Conservation (phyloP, 768 basidiomycete genomes). For the Rhizopogon sp. region DNA sequence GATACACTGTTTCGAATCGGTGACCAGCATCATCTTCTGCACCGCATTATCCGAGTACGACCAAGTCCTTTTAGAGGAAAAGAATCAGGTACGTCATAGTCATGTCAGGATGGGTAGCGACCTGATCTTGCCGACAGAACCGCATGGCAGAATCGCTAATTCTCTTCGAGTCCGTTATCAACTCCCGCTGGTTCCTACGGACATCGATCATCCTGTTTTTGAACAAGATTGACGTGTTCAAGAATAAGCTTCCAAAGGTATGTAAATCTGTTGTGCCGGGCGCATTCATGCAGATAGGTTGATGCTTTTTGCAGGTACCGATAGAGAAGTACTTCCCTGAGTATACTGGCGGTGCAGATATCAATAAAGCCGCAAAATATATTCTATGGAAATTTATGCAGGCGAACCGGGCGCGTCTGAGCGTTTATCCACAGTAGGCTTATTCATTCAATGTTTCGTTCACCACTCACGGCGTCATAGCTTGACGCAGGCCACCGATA, state of each 20-base stretch:
- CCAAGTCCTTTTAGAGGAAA: constrained; percentile 63
- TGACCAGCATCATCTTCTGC: constrained; percentile 77
- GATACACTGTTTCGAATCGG: constrained; percentile 78
- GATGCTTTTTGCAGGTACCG: constrained; percentile 43
- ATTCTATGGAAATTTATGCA: constrained; percentile 96
- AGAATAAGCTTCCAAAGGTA: constrained; percentile 60
- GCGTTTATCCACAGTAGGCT: constrained; percentile 87
- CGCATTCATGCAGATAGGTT: neutral
- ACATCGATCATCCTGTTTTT: constrained; percentile 64
- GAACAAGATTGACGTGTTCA: constrained; percentile 76
- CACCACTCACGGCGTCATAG: constrained; percentile 26
- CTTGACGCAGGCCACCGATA: constrained; percentile 87
- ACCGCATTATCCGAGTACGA: constrained; percentile 74
- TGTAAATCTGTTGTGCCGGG: neutral
- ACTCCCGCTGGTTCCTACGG: constrained; percentile 72
- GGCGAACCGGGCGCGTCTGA: constrained; percentile 76
- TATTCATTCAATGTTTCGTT: neutral
- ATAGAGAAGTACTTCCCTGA: constrained; percentile 82
- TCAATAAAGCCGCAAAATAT: constrained; percentile 93
- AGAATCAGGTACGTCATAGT: constrained; percentile 21
- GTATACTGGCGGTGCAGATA: constrained; percentile 83
- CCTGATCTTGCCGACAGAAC: constrained; percentile 38
- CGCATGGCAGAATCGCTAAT: constrained; percentile 72
- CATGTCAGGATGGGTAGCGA: neutral
- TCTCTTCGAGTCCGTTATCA: constrained; percentile 74